Base-by-base conservation (phyloP, 2,329 filamentous ascomycete genomes). In the Xylariales sp. region DNA sequence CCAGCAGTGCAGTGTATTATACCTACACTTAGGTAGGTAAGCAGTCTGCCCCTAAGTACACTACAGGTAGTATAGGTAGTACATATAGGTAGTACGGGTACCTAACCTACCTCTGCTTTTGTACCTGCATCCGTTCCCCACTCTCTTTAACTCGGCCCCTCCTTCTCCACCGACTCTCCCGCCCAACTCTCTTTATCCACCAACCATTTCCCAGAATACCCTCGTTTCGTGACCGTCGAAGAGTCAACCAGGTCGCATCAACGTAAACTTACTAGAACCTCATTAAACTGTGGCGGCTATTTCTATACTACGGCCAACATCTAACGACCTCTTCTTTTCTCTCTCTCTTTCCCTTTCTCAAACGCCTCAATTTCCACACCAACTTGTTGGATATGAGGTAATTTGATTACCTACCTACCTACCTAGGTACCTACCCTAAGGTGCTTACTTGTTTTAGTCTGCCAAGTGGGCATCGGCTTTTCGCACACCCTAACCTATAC, bases 171-270 rank as follows among this genome's bases (percentile, higher is more conserved):
- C 30, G 48, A 34, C 52, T 46, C 52, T 41, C 50, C 49, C 56
- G 65, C 68, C 58, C 55, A 63, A 28, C 32, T 53, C 41, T 64
- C 6, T 18, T 23, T 73, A 65, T 61, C 64, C 57, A 69, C 74
- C 75, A 75, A 72, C 75, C 72, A 73, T 73, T 70, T 67, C 32
- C 32, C 61, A 36, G 34, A 62, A 66, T 56, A 63, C 68, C 68
- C 70, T 68, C 49, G 71, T 52, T 68, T 32, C 34, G 73, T 73
- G 70, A 76, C 74, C 49, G 67, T 64, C 65, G 62, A 66, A 66
- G 36, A 64, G 58, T 67, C 36, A 68, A 70, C 68, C 23, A 69
- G 67, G 68, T 62, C 59, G 61, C 72, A 68, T 72, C 64, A 62
- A 71, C 54, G 64, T 64, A 32, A 32, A 32, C 32, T 56, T 34